Evolutionary conservation across 768 basidiomycete genomes (phyloP), one percentile per base, ranked within the genome.

Genomic region (Tricholoma saponaceum): DNA sequence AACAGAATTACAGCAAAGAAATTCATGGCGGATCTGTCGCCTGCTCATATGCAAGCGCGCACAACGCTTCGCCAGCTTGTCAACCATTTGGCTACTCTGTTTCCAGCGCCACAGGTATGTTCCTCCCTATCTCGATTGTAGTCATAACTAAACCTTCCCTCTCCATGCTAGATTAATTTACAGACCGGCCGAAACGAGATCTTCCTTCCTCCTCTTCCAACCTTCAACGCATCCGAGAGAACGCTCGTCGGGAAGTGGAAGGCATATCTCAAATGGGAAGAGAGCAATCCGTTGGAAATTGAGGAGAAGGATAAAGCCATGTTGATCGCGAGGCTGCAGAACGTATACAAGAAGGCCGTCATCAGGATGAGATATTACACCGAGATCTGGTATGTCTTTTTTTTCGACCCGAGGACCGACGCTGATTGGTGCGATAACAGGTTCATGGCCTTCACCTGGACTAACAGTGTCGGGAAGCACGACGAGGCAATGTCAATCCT

Each of bases 1-100:
- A 98, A 96, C 74, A 87, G 87, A 70, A 89, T 93, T 60, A 96
- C 95, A 32, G 95, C 96, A 13, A 98, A 98, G 72, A 97, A 98
- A 68, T 95, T 98, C 73, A 86, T 98, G 76, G 79, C 84, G 55
- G 95, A 98, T 72, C 81, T 92, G n/a, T 90, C 91, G 2, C 91
- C 94, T 5, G 84, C 89, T 2, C 90, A 98, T 69, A 95, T 98
- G 91, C 95, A 96, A 66, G 96, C 97, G 0, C 87, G 95, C 13
- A 88, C 90, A 0, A 87, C 89, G 1, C 83, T 95, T 28, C 89
- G 91, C 55, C 89, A 94, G 65, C 77, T 99, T 18, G 75, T 83
- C 26, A 83, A 85, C 55, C 83, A 89, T 60, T 80, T 92, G 43
- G 82, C 80, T 9, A 76, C 81, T 0, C 75, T 97, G 12, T 85